phyloP scores from a whole-genome alignment of 176 grass and related monocot genomes.

The Chrysopogon serrulatus region DNA sequence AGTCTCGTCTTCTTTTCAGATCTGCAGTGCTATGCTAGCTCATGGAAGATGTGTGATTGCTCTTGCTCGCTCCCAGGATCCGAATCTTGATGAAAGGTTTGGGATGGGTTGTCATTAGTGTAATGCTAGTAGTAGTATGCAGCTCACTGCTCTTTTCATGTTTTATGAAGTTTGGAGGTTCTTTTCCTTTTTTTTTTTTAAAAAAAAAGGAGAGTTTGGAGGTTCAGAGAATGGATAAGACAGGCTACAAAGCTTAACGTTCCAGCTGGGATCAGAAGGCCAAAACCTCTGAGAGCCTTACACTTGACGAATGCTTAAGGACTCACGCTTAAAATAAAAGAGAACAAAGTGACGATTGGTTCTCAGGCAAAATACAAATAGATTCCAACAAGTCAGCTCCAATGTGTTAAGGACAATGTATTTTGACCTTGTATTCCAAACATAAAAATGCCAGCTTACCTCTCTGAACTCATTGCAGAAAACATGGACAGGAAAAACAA shows the following conservation, averaged over 20 bases:
- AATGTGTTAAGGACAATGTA: not conserved
- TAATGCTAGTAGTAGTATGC: not conserved
- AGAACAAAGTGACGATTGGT: not conserved
- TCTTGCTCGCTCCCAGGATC: not conserved
- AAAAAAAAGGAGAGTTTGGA: not conserved
- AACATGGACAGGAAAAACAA: not conserved
- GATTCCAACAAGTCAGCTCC: not conserved
- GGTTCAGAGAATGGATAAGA: not conserved
- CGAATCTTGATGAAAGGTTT: not conserved
- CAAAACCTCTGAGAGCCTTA: not conserved
- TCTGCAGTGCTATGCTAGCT: constrained; percentile 8
- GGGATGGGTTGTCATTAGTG: not conserved
- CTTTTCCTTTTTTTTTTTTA: too few species aligned
- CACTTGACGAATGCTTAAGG: not conserved
- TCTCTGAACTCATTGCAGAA: not conserved
- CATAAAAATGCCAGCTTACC: not conserved
- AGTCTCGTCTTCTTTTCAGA: not conserved
- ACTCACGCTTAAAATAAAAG: not conserved
- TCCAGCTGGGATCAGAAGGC: not conserved
- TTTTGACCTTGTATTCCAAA: not conserved
- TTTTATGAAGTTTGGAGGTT: not conserved
- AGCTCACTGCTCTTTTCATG: not conserved
- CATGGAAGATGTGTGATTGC: not conserved
- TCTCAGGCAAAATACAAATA: not conserved
- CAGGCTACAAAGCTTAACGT: not conserved